phyloP scores from a whole-genome alignment of 2,329 filamentous ascomycete genomes.

The Aspergillus chevalieri region DNA sequence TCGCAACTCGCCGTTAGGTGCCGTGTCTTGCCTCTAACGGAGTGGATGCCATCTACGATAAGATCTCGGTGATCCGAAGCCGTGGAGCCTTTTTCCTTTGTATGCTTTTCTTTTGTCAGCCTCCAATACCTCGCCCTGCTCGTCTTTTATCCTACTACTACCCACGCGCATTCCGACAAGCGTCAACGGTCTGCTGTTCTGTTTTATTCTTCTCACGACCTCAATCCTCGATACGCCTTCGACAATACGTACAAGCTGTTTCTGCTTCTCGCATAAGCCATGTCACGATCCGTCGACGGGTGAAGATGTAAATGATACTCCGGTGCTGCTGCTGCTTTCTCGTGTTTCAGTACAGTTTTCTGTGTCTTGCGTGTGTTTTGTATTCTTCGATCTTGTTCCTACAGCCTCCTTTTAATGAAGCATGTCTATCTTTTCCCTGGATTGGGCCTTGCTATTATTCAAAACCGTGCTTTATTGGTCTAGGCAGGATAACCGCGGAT shows the following conservation, averaged over 20 bases:
- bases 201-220: conserved; percentile 10
- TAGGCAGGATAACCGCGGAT: not conserved
- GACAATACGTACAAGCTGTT: conserved; percentile 24
- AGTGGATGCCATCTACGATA: not conserved
- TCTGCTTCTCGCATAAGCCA: conserved; percentile 19
- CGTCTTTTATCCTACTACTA: conserved; percentile 16
- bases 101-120: conserved; percentile 21
- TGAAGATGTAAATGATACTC: conserved; percentile 42
- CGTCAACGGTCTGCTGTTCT: conserved; percentile 27
- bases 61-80: not conserved
- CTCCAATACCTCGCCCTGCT: conserved; percentile 31
- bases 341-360: conserved; percentile 25
- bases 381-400: conserved; percentile 5
- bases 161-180: conserved; percentile 8
- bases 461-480: not conserved
- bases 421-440: not conserved
- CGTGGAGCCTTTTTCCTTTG: not conserved
- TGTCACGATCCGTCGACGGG: conserved; percentile 21
- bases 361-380: conserved; percentile 7
- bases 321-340: conserved; percentile 22
- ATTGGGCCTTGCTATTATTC: not conserved
- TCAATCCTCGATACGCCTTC: conserved; percentile 20
- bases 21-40: conserved; percentile 7
- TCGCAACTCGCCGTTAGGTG: conserved; percentile 40
- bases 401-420: conserved; percentile 16